These are phyloP conservation scores for Hanseniaspora osmophila DNA, from an alignment of 805 yeast species.

Conservation along the genomic window DNA sequence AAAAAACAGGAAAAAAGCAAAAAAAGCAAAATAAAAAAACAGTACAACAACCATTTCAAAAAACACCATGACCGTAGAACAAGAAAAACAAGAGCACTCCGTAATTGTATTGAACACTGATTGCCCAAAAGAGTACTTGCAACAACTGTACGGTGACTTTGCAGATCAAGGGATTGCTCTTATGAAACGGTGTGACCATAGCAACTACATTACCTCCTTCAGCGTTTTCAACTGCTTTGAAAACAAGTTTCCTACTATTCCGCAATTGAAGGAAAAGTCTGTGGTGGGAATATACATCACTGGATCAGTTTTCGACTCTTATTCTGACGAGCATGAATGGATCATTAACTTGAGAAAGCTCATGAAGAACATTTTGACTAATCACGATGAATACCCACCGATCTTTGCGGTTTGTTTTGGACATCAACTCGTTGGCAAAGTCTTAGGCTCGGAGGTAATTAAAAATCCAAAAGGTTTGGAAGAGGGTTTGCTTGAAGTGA, in stretches of 20 bases:
- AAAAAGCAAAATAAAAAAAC: neutral
- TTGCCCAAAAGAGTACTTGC: constrained; percentile 11
- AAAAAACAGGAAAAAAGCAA: too few relatives aligned
- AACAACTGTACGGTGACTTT: constrained; percentile 15
- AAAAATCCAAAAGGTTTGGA: constrained; percentile 62
- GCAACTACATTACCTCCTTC: constrained; percentile 10
- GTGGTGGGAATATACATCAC: constrained; percentile 30
- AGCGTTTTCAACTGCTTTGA: constrained; percentile 9
- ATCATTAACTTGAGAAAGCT: constrained; percentile 26
- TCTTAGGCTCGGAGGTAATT: constrained; percentile 46
- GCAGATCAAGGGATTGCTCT: constrained; percentile 15
- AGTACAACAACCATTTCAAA: neutral
- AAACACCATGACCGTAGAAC: neutral
- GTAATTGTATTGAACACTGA: constrained; percentile 19
- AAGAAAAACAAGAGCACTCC: constrained; percentile 5
- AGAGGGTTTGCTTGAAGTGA: constrained; percentile 41
- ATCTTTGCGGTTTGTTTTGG: constrained; percentile 74
- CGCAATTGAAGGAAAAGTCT: constrained; percentile 5
- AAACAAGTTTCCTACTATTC: constrained; percentile 15
- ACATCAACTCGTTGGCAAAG: constrained; percentile 63
- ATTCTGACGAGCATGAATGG: constrained; percentile 27
- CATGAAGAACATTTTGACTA: constrained; percentile 14
- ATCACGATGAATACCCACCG: constrained; percentile 20
- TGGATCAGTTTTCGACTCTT: constrained; percentile 36
- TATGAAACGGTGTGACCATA: constrained; percentile 7